Base-by-base conservation (phyloP, 2,329 filamentous ascomycete genomes). In the Blastomyces emzantsi region DNA sequence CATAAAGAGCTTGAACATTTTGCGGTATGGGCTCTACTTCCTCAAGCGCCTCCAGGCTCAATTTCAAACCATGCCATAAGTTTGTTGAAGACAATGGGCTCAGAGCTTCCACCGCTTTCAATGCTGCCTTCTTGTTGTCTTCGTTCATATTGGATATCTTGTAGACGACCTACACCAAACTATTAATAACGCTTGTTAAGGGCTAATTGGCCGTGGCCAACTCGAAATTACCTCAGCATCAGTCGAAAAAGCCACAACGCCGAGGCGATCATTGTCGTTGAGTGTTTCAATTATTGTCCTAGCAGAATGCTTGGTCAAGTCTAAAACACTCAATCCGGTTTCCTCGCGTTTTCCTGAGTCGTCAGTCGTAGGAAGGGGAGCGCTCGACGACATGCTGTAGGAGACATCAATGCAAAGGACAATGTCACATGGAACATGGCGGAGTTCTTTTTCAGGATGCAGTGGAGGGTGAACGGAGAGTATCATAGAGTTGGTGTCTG, bases 361-460 rank as follows among this genome's bases (percentile, higher is more conserved):
- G 19, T 69, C 70, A 11, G 69, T 69, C n/a, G 63, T 64, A 0
- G 83, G 81, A 0, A 81, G 75, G 0, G 80, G 81, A 0, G 84
- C 84, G 1, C 72, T 67, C 0, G 64, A 61, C 0, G 64, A 60
- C 85, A 87, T 87, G 72, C 83, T 86, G 0, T 76, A 78, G 0
- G 85, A 87, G 17, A 86, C 77, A 69, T 87, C 85, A 62, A 87
- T 85, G 19, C 84, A 83, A 2, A 87, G 77, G 1, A 86, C 84
- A 41, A 87, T 82, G 65, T 87, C 84, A 69, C 82, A 85, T 1
- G 83, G 80, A 0, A 81, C 76, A 62, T 72, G 73, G 6, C 64
- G 62, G 28, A 68, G 63, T n/a, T 64, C 60, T 36, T 64, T 36
- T 30, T 62, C 58, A 28, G 70, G 69, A 45, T 67, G 57, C 28